Conservation (phyloP, 129 eudicot genomes). For the Artemisia argyi region DNA sequence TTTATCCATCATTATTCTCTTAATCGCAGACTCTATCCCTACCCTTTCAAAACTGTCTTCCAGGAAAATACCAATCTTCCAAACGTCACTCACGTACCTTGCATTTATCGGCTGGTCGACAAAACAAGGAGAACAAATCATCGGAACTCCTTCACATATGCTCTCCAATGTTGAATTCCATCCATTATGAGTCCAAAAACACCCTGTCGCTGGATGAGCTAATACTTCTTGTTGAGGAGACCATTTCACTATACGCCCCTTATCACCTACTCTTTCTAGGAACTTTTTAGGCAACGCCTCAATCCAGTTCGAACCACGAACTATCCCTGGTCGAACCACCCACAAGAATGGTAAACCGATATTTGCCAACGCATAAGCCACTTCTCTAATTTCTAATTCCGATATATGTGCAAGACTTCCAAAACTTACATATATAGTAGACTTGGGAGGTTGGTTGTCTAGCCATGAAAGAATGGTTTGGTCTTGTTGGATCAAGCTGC, state of each 20-base stretch:
- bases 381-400: constrained; percentile 29
- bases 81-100: too few relatives aligned
- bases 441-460: constrained; percentile 37
- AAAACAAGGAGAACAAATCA: too few relatives aligned
- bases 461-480: constrained; percentile 40
- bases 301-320: constrained; percentile 36
- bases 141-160: too few relatives aligned
- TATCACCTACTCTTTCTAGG: constrained; percentile 25
- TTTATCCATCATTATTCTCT: too few relatives aligned
- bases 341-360: constrained; percentile 44
- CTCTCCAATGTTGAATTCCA: too few relatives aligned
- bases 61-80: too few relatives aligned
- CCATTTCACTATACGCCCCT: constrained; percentile 63
- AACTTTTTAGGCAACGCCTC: constrained; percentile 39
- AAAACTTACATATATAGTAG: constrained; percentile 57
- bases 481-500: constrained; percentile 39
- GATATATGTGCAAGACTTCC: constrained; percentile 53
- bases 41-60: too few relatives aligned
- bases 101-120: too few relatives aligned
- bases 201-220: too few relatives aligned
- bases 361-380: constrained; percentile 46
- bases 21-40: too few relatives aligned
- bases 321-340: constrained; percentile 52
- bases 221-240: constrained; percentile 34
- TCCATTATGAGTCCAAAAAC: too few relatives aligned